Evolutionary conservation across 2,329 filamentous ascomycete species (phyloP).

Genomic region (Claviceps monticola): DNA sequence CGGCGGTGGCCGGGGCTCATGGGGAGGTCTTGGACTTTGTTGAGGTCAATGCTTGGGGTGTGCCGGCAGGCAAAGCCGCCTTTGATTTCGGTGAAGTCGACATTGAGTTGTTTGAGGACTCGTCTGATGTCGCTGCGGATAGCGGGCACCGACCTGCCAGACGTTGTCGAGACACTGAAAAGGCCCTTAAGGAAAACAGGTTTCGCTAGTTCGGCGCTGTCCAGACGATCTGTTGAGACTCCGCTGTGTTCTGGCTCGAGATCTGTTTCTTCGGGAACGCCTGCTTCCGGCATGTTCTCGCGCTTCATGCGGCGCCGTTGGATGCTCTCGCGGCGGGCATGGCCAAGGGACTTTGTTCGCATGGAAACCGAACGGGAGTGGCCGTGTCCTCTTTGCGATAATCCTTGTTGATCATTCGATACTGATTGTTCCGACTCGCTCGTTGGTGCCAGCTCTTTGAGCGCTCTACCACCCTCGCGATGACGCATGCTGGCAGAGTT

Average conservation of each 20-base stretch:
- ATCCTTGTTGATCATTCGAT: slow-evolving; percentile 36
- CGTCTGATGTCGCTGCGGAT: slow-evolving; percentile 86
- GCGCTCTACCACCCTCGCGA: slow-evolving; percentile 33
- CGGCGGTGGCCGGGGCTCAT: slow-evolving; percentile 47
- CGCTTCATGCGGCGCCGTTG: slow-evolving; percentile 67
- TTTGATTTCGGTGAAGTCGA: slow-evolving; percentile 86
- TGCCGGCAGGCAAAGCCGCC: slow-evolving; percentile 87
- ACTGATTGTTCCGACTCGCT: slow-evolving; percentile 70
- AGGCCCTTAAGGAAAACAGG: slow-evolving; percentile 92
- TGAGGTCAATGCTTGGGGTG: slow-evolving; percentile 75
- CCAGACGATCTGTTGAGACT: slow-evolving; percentile 45
- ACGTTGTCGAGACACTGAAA: slow-evolving; percentile 95
- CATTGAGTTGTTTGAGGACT: slow-evolving; percentile 72
- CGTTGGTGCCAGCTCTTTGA: slow-evolving; percentile 55
- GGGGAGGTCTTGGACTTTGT: slow-evolving; percentile 53
- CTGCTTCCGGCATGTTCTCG: slow-evolving; percentile 58
- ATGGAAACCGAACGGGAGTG: slow-evolving; percentile 48
- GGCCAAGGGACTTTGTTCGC: slow-evolving; percentile 76
- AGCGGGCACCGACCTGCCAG: slow-evolving; percentile 71
- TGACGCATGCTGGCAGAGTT: slow-evolving; percentile 73
- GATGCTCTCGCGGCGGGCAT: slow-evolving; percentile 82
- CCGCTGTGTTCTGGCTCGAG: slow-evolving; percentile 55
- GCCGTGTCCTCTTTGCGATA: slow-evolving; percentile 35
- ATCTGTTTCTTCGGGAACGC: slow-evolving; percentile 85
- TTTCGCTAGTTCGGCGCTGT: slow-evolving; percentile 69